Percentiles rank a stretch among this genome's conserved stretches.
These are phyloP conservation scores for Erythrophleum fordii DNA, from an alignment of 306 rosid genomes.

Conservation along the genomic window DNA sequence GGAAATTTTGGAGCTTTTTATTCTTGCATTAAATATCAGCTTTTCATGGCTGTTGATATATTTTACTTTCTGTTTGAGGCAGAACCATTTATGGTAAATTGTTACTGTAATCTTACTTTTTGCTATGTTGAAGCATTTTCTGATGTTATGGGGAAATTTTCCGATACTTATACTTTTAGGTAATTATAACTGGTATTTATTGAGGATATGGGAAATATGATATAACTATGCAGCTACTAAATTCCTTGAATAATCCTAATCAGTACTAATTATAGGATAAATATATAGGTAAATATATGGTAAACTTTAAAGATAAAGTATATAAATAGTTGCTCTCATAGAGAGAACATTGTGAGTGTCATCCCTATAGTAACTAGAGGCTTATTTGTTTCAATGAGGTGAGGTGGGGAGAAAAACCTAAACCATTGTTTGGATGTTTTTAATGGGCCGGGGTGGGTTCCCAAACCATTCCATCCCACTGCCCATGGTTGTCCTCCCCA, in stretches of 20 bases:
- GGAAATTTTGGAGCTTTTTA: not conserved
- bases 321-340: not conserved
- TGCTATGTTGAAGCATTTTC: conserved; percentile 20
- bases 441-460: not conserved
- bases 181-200: not conserved
- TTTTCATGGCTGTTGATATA: conserved; percentile 5
- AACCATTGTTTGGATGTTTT: not conserved
- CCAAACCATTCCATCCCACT: no score
- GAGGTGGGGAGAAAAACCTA: not conserved
- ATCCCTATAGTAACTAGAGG: not conserved
- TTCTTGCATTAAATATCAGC: not conserved
- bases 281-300: not conserved
- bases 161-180: not conserved
- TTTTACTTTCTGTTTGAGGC: conserved; percentile 24
- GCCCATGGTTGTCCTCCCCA: not conserved
- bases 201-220: not conserved
- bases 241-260: not conserved
- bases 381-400: no score
- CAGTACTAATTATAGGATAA: not conserved
- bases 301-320: not conserved
- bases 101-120: conserved; percentile 22
- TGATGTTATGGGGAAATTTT: not conserved
- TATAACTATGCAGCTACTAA: not conserved
- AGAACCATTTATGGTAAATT: conserved; percentile 25
- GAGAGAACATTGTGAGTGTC: not conserved